Base-by-base conservation (phyloP, 1,139 yeast genomes). In the Saccharomycopsis phalli region DNA sequence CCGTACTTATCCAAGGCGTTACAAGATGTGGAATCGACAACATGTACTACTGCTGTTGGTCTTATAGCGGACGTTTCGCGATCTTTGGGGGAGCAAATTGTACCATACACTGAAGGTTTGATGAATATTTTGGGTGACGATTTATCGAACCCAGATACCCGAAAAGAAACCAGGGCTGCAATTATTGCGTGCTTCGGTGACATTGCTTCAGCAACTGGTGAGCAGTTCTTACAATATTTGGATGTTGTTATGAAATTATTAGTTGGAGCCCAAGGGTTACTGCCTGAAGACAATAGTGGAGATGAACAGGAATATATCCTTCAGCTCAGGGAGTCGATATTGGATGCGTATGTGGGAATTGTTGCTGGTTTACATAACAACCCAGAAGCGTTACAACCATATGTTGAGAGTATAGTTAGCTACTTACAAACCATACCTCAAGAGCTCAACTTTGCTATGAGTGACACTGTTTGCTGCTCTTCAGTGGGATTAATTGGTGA, bases 61-160 rank as follows among this genome's bases (percentile, higher is more conserved):
- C 71, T 93, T 45, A 88, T 91, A 46, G 96, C 96, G n/a, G 98
- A 91, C 61, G 80, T 91, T 51, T 75, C 94, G n/a, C 94, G 87
- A 56, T 82, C 96, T 1, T 68, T 93, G 41, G 95, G 94, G 25
- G 70, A 69, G 28, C 71, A 69, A 33, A 76, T 88, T 50, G 69
- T 71, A 43, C 83, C 81, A 41, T 88, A 84, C 59, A 75, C 84
- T 51, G 78, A 77, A 49, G 81, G 80, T 4, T 74, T 88, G 53
- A 87, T 91, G 95, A 73, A 73, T 41, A 78, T 81, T 35, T 70
- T 91, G 55, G 88, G 95, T 42, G 68, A 72, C 39, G 74, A 78
- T 52, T 69, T 91, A 49, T 75, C 80, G 45, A 72, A 73, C 51
- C 68, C 72, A 29, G 73, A 71, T 42, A 79, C 83, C 23, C 80